A percentile compares a stretch with the other conserved stretches of the same genome.
Conservation (phyloP, 2,329 filamentous ascomycete genomes). For the Cladobotryum protrusum region DNA sequence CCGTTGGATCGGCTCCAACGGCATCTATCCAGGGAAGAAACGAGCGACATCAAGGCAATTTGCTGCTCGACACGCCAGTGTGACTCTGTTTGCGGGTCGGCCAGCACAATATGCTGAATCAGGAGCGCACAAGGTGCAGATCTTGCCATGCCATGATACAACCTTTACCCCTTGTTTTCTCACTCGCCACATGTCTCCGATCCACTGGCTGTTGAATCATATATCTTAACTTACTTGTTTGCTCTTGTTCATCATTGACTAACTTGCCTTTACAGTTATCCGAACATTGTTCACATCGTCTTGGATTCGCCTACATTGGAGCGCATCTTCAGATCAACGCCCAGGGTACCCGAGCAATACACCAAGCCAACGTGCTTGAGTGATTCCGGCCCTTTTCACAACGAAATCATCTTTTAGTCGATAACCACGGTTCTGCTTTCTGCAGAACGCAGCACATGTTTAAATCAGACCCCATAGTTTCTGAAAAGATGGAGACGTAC, state of each 20-base stretch:
- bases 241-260: neutral
- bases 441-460: slow-evolving; percentile 9
- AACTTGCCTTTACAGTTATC: slow-evolving; percentile 3
- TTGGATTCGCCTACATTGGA: neutral
- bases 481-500: slow-evolving; percentile 82
- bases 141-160: neutral
- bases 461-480: slow-evolving; percentile 9
- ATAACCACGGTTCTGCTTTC: neutral
- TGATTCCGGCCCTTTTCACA: slow-evolving; percentile 3
- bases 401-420: neutral
- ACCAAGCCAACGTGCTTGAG: slow-evolving; percentile 6
- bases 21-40: slow-evolving; percentile 21
- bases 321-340: neutral
- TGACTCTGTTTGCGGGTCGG: slow-evolving; percentile 17
- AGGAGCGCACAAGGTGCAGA: slow-evolving; percentile 23
- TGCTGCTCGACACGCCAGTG: slow-evolving; percentile 1
- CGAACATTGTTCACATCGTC: neutral
- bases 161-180: neutral
- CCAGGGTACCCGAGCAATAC: slow-evolving; percentile 4
- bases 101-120: slow-evolving; percentile 9
- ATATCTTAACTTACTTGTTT: neutral
- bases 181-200: neutral
- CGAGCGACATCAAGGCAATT: slow-evolving; percentile 19
- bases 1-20: slow-evolving; percentile 16
- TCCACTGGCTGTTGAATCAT: neutral